These are phyloP conservation scores for Boletus barrowsii DNA, from an alignment of 768 basidiomycete species.

Conservation along the genomic window DNA sequence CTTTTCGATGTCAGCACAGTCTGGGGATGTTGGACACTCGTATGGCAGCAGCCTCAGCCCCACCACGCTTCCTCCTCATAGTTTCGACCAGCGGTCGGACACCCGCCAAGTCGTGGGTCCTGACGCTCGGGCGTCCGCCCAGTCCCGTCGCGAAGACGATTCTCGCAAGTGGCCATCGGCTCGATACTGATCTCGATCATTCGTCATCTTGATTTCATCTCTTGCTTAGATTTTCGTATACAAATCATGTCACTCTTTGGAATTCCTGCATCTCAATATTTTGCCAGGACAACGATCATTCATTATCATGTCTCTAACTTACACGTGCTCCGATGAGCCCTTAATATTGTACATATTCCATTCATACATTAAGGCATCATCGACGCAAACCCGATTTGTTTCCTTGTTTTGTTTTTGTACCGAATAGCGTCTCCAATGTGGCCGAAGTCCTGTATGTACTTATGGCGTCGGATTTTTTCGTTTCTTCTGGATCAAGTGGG, in stretches of 20 bases:
- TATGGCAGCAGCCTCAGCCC: slow-evolving; percentile 36
- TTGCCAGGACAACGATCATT: slow-evolving; percentile 35
- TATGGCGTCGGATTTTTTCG: slow-evolving; percentile 12
- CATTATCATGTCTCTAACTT: slow-evolving; percentile 34
- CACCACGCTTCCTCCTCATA: slow-evolving; percentile 27
- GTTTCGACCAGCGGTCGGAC: slow-evolving; percentile 44
- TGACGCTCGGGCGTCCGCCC: slow-evolving; percentile 22
- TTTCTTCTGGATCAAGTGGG: slow-evolving; percentile 13
- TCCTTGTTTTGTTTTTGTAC: slow-evolving; percentile 23
- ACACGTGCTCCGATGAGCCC: slow-evolving; percentile 28
- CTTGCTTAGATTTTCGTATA: slow-evolving; percentile 33
- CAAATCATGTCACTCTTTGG: slow-evolving; percentile 34
- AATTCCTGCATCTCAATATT: slow-evolving; percentile 33
- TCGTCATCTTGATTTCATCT: slow-evolving; percentile 35
- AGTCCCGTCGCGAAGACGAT: slow-evolving; percentile 47
- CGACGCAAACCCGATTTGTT: slow-evolving; percentile 25
- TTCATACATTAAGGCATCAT: slow-evolving; percentile 30
- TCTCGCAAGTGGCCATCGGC: slow-evolving; percentile 48
- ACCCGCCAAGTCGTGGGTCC: slow-evolving; percentile 33
- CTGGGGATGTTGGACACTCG: slow-evolving; percentile 31
- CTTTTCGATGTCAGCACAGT: slow-evolving; percentile 42
- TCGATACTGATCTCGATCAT: slow-evolving; percentile 43
- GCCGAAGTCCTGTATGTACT: slow-evolving; percentile 30
- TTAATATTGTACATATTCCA: slow-evolving; percentile 38
- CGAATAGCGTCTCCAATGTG: slow-evolving; percentile 22